Evolutionary conservation across 2,329 filamentous ascomycete genomes (phyloP), one percentile per base, ranked within the genome.

Genomic region (Neophaeococcomyces aloes): DNA sequence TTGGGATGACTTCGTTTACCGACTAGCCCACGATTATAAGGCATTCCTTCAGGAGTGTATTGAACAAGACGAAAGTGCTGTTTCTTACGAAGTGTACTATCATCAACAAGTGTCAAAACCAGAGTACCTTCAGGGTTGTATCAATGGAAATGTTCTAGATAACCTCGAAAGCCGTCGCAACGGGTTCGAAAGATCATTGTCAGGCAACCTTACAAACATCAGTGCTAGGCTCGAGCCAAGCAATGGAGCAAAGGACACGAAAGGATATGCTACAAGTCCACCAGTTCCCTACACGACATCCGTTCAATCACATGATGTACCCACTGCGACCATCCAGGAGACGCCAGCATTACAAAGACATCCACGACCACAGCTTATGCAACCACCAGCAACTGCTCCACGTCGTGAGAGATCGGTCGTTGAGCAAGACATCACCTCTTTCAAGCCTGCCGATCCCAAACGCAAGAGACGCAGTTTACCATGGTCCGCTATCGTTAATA

Each of bases 1-100:
- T 11, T 68, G 66, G 66, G 66, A 69, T 52, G 66, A 69, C 46
- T 69, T 67, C 46, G 52, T 69, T 38, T 65, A 64, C 40, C 57
- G 59, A 48, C 57, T 65, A 46, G 50, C 59, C 6, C 44, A 54
- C 8, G 56, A 61, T 18, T 69, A 67, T 44, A 55, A 53, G 4
- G 36, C 44, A 15, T 60, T 68, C 46, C 34, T 59, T 2, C 44
- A 56, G 29, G 33, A 54, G 17, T 55, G 54, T 40, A 31, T 47
- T 7, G 53, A 54, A 10, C 50, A 53, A 17, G 52, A 53, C 1
- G 51, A 57, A 6, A 53, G 60, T 18, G 46, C 51, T 14, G 38
- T 62, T 10, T 30, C 44, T 4, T 69, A 68, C 37, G 61, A 64
- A 47, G 51, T 56, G 0, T 69, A 61, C 39, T 69, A 68, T 39